Base-by-base conservation (phyloP, 345 rosid genomes). In the Lepidium africanum region DNA sequence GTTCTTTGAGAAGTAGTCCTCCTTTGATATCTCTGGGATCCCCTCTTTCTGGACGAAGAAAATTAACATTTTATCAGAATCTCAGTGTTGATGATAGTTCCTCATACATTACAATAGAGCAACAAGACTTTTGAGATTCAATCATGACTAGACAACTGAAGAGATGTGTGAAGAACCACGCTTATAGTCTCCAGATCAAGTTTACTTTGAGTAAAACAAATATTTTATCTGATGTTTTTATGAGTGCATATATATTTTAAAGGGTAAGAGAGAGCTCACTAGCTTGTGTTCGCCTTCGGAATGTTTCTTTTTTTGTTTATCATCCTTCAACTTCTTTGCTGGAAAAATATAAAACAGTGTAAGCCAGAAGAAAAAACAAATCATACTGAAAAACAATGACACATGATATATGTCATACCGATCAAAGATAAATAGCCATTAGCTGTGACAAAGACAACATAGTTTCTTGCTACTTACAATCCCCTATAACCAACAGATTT, bases 1-100 rank as follows among this genome's bases (percentile, higher is more conserved):
- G 53, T 87, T 93, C 86, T 90, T 93, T 6, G 86, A 73, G 78
- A 85, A 90, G 83, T 93, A 93, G 82, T 93, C 96, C 10, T 90
- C 98, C 0, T 43, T 75, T 3, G 96, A 78, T 38, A 93, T 78
- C 86, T 88, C 88, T 63, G 77, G 81, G 62, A 90, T 46, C 38
- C 86, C 84, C 52, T 64, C 55, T 73, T 82, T 82, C 96, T 90
- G 81, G 41, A 65, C 43, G 55, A 76, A 49, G 30, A 71, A 65
- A 27, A n/a, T n/a, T 7, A 17, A 43, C 11, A 42, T 12, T 59
- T 15, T 46, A 32, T 69, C 51, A 48, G 45, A 57, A 52, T 16
- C 63, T 7, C 54, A 45, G 17, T 5, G 6, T 9, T 2, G 38
- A 49, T 17, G 27, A 55, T 10, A 16, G 59, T 59, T 21, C 14